Percentiles rank a stretch among this genome's conserved stretches.
These are phyloP conservation scores for Fusarium kyushuense DNA, from an alignment of 2,329 filamentous ascomycete genomes.

Conservation along the genomic window DNA sequence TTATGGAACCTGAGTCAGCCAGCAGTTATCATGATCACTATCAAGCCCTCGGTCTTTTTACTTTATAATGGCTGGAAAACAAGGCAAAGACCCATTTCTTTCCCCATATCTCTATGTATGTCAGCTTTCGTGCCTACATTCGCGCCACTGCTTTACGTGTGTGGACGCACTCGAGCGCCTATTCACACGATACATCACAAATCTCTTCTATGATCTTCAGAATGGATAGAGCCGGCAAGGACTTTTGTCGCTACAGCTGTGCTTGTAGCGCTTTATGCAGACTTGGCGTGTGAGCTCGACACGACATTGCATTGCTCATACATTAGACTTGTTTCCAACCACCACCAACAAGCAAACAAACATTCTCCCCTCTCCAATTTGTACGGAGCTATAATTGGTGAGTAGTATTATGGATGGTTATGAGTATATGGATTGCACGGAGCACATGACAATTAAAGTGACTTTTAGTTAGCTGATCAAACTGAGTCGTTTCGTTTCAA, in stretches of 20 bases:
- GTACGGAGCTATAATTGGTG: neutral
- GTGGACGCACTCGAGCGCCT: neutral
- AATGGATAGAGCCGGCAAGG: neutral
- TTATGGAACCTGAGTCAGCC: neutral
- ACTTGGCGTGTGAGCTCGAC: neutral
- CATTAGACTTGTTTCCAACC: neutral
- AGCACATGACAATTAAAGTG: conserved; percentile 5
- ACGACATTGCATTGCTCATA: neutral
- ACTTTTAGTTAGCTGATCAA: conserved; percentile 1
- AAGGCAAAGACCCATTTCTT: neutral
- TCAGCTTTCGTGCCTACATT: neutral
- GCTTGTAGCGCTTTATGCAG: neutral
- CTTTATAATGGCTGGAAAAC: neutral
- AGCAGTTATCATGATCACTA: neutral
- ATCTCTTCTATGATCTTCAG: neutral
- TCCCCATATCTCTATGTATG: neutral
- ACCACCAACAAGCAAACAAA: neutral
- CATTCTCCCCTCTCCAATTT: neutral
- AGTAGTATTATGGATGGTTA: neutral
- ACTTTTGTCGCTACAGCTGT: neutral
- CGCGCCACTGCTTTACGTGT: neutral
- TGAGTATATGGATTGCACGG: neutral
- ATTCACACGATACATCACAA: neutral
- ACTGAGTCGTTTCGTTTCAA: conserved; percentile 27
- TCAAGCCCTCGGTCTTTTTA: neutral